These are phyloP conservation scores for Balamuthia mandrillaris DNA, from an alignment of 208 protist species.

Conservation along the genomic window DNA sequence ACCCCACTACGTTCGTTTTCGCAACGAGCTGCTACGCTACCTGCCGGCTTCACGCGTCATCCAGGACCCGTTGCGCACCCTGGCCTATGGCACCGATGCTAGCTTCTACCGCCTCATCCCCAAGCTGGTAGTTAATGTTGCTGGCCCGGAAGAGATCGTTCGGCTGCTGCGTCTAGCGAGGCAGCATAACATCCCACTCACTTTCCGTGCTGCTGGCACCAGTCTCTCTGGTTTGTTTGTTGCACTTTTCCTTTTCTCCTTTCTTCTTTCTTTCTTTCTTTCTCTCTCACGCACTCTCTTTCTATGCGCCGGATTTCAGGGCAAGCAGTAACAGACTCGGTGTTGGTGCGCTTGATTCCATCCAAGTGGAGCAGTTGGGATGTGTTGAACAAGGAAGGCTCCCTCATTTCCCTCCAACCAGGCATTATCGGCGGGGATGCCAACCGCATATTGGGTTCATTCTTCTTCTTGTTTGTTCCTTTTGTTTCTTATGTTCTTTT, in stretches of 20 bases:
- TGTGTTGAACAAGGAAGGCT: conserved; percentile 38
- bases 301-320: neutral
- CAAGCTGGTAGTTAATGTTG: neutral
- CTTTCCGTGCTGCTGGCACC: conserved; percentile 63
- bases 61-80: neutral
- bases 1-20: too few relatives aligned
- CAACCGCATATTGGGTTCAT: conserved; percentile 50
- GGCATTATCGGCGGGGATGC: conserved; percentile 59
- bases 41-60: too few relatives aligned
- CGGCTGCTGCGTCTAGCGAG: conserved; percentile 3
- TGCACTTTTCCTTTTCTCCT: neutral
- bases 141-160: neutral
- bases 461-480: neutral
- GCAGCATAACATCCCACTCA: conserved; percentile 53
- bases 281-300: too few relatives aligned
- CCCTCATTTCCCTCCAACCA: conserved; percentile 50
- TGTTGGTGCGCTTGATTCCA: conserved; percentile 49
- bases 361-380: conserved; percentile 40
- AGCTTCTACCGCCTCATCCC: conserved; percentile 22
- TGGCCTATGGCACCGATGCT: conserved; percentile 12
- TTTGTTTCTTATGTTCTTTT: too few relatives aligned
- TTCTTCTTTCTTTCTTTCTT: neutral
- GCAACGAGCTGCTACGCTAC: too few relatives aligned
- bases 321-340: conserved; percentile 62
- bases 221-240: conserved; percentile 37